Evolutionary conservation across 306 rosid species (phyloP), one percentile per base, ranked within the genome.

Genomic region (Trifolium fragiferum): DNA sequence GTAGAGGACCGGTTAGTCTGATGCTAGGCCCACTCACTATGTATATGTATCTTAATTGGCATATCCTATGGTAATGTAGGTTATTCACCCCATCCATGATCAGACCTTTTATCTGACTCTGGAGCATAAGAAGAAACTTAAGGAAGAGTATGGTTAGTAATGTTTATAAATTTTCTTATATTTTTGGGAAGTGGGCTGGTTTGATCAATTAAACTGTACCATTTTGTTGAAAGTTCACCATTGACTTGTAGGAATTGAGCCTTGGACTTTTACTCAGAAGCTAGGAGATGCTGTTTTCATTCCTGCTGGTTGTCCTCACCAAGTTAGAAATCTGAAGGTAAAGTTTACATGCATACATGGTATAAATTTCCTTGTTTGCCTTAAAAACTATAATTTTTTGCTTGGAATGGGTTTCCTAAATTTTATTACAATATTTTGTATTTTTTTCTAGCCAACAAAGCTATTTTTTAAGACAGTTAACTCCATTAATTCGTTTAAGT

Each of bases 121-220:
- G 63, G 88, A 87, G 73, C 93, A 89, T 82, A 91, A 89, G 70
- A 84, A 74, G 80, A 91, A 73, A 84, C 90, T 91, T 16, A 91
- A 89, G 80, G 85, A 87, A 80, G 95, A 91, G 77, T 89, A 78
- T 83, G 97, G 97, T 91, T 40, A 78, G 90, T 74, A 23, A 23
- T 58, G 7, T 51, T n/a, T 18, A 16, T 10, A 23, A 8, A 13
- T 25, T 41, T 68, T 54, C 12, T 10, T 46, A 30, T 62, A 43
- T 16, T 73, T 60, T 73, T 33, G 32, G 6, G 14, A 30, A 11
- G 21, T 1, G 8, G 51, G 43, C 47, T 53, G 40, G 21, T 46
- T 59, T 68, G 27, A 58, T 60, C 23, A 33, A 44, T 13, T 2
- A 10, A 76, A 12, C 23, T 75, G 20, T 70, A 23, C 38, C 25